Evolutionary conservation across 2,329 filamentous ascomycete genomes (phyloP).

Genomic region (Phaeoacremonium minimum): DNA sequence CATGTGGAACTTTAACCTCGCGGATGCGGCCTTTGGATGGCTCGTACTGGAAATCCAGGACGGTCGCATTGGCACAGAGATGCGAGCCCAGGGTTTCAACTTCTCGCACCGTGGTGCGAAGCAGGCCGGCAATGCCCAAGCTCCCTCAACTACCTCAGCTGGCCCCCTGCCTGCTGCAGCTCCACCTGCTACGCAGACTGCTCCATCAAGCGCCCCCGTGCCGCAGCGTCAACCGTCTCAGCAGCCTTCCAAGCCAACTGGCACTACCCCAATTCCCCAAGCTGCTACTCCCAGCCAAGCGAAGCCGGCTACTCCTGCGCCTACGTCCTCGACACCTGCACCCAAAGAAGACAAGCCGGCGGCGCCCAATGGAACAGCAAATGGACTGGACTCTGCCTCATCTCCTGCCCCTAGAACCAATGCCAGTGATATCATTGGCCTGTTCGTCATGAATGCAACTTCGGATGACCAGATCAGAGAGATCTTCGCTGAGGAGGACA

Average conservation of each 20-base stretch:
- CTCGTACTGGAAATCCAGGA: constrained; percentile 92
- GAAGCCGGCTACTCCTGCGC: constrained; percentile 44
- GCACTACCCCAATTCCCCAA: constrained; percentile 24
- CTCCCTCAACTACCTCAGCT: constrained; percentile 28
- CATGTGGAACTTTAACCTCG: constrained; percentile 99
- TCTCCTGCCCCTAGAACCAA: constrained; percentile 57
- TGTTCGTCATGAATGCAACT: constrained; percentile 86
- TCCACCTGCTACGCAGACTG: constrained; percentile 26
- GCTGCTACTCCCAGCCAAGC: constrained; percentile 21
- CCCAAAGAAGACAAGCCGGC: constrained; percentile 56
- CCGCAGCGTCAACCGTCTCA: constrained; percentile 29
- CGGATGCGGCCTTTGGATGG: constrained; percentile 95
- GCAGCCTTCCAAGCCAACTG: constrained; percentile 37
- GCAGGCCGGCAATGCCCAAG: constrained; percentile 40
- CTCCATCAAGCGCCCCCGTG: constrained; percentile 14
- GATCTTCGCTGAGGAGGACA: constrained; percentile 79
- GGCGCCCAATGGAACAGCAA: constrained; percentile 48
- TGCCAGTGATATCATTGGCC: constrained; percentile 68
- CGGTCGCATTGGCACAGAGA: constrained; percentile 94
- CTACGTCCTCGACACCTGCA: constrained; percentile 36
- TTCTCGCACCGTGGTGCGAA: constrained; percentile 94
- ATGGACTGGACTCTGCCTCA: constrained; percentile 46
- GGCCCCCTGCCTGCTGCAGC: constrained; percentile 23
- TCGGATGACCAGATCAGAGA: constrained; percentile 78
- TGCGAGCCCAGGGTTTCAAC: constrained; percentile 98